phyloP scores from a whole-genome alignment of 306 rosid species.

The Spatholobus suberectus region DNA sequence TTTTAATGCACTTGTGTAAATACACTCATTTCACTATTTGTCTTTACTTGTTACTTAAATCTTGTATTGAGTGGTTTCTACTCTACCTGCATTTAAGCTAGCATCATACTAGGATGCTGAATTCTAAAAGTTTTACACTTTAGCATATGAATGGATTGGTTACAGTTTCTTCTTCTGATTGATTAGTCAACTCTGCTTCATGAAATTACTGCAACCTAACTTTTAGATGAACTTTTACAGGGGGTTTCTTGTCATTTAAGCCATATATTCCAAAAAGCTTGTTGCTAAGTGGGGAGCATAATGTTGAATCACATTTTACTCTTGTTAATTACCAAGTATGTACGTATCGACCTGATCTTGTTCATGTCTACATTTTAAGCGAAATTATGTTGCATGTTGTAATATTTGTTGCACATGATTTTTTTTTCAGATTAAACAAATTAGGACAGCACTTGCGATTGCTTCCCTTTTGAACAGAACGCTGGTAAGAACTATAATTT shows the following conservation, averaged over 20 bases:
- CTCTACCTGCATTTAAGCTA: slow-evolving; percentile 11
- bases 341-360: slow-evolving; percentile 47
- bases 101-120: slow-evolving; percentile 30
- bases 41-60: slow-evolving; percentile 11
- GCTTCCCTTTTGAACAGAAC: slow-evolving; percentile 89
- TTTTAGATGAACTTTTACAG: slow-evolving; percentile 62
- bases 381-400: slow-evolving; percentile 35
- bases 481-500: slow-evolving; percentile 68
- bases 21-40: slow-evolving; percentile 32
- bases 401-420: slow-evolving; percentile 25
- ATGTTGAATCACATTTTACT: slow-evolving; percentile 76
- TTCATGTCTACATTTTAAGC: slow-evolving; percentile 38
- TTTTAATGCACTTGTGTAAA: slow-evolving; percentile 25
- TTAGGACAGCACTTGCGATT: slow-evolving; percentile 90
- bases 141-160: slow-evolving; percentile 24
- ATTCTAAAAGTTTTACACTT: slow-evolving; percentile 11
- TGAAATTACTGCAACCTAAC: slow-evolving; percentile 31
- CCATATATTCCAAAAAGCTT: slow-evolving; percentile 81
- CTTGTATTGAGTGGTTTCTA: slow-evolving; percentile 8
- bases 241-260: slow-evolving; percentile 88
- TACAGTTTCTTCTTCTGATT: slow-evolving; percentile 25
- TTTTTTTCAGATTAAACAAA: slow-evolving; percentile 80
- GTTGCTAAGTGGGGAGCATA: slow-evolving; percentile 80
- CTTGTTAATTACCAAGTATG: slow-evolving; percentile 94
- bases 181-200: slow-evolving; percentile 19